Evolutionary conservation across 176 grass and related monocot species (phyloP).

Genomic region (Oryza rufipogon): DNA sequence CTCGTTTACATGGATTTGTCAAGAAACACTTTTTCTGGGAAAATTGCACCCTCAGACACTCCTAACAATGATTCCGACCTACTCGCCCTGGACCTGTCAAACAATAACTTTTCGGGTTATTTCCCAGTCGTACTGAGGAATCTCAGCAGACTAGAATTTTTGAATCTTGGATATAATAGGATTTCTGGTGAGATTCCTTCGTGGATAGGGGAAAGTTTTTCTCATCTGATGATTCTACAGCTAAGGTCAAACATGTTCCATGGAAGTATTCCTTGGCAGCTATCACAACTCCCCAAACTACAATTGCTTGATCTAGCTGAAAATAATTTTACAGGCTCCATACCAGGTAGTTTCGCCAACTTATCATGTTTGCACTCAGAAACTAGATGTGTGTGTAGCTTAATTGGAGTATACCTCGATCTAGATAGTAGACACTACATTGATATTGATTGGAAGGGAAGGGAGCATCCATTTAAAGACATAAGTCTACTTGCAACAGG

Average conservation of each 20-base stretch:
- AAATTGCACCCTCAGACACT: not conserved
- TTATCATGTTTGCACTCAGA: not conserved
- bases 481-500: too few relatives aligned
- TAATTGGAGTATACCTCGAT: too few relatives aligned
- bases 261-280: slow-evolving; percentile 30
- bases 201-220: slow-evolving; percentile 1
- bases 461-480: too few relatives aligned
- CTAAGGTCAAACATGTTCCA: not conserved
- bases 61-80: too few relatives aligned
- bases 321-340: slow-evolving; percentile 30
- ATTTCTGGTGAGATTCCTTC: slow-evolving; percentile 18
- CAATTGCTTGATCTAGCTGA: slow-evolving; percentile 39
- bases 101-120: slow-evolving; percentile 19
- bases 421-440: too few relatives aligned
- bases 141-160: too few relatives aligned
- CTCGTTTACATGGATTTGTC: slow-evolving; percentile 12
- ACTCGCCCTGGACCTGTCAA: not conserved
- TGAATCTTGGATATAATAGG: slow-evolving; percentile 13
- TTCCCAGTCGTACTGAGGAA: too few relatives aligned
- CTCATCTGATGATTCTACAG: too few relatives aligned
- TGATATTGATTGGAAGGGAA: too few relatives aligned
- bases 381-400: too few relatives aligned
- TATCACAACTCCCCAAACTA: slow-evolving; percentile 34
- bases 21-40: slow-evolving; percentile 15
- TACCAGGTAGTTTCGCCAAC: not conserved